Conservation (phyloP, 345 rosid species). For the Hibiscus syriacus region DNA sequence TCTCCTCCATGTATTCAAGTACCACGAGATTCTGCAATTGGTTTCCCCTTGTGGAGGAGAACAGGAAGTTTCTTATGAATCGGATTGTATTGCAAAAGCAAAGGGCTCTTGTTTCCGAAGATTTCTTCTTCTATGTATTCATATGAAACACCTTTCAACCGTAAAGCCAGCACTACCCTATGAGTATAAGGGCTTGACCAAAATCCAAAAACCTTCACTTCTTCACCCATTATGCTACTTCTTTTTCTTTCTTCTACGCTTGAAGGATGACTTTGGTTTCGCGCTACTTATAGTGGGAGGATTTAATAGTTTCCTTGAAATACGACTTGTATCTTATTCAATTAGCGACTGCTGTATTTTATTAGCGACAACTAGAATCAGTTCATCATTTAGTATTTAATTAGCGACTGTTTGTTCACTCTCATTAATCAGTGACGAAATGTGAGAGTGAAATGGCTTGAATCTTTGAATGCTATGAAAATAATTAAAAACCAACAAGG, state of each 20-base stretch:
- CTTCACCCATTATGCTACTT: conserved; percentile 8
- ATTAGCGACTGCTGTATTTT: background rate
- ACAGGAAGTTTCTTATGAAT: conserved; percentile 34
- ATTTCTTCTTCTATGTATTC: conserved; percentile 31
- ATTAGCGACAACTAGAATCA: background rate
- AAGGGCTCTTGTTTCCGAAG: conserved; percentile 8
- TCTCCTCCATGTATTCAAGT: too few relatives aligned
- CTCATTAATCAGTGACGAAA: too few relatives aligned
- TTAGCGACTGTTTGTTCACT: background rate
- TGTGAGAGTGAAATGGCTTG: background rate
- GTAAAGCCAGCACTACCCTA: conserved; percentile 35
- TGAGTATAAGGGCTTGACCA: conserved; percentile 34
- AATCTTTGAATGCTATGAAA: background rate
- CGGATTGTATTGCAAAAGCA: too few relatives aligned
- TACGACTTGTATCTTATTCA: background rate
- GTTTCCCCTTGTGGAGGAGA: conserved; percentile 33
- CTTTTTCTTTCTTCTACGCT: background rate
- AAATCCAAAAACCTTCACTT: conserved; percentile 33
- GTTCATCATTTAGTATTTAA: background rate
- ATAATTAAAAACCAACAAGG: too few relatives aligned
- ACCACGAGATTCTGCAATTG: conserved; percentile 28
- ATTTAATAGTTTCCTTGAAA: background rate
- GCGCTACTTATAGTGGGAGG: background rate
- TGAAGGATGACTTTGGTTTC: background rate
- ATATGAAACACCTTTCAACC: conserved; percentile 32